phyloP scores from a whole-genome alignment of 371 early-diverging fungal genomes.

The Mucor mucedo region DNA sequence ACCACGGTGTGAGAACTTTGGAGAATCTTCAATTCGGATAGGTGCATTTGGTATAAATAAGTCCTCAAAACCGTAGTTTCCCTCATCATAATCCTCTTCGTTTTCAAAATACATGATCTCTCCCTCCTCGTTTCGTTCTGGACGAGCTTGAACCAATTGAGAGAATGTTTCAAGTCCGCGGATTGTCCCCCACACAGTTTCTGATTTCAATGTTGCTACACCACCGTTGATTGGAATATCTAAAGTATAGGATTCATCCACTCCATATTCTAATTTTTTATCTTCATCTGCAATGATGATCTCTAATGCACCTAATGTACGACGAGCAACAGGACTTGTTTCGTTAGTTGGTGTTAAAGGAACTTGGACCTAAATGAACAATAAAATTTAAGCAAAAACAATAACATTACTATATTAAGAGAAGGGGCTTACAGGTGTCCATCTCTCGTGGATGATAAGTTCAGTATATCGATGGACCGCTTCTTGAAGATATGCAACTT shows the following conservation, averaged over 20 bases:
- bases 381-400: neutral
- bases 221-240: constrained; percentile 49
- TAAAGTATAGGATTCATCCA: constrained; percentile 72
- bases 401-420: neutral
- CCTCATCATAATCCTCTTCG: constrained; percentile 20
- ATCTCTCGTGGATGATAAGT: constrained; percentile 40
- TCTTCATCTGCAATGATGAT: constrained; percentile 42
- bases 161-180: constrained; percentile 79
- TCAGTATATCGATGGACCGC: constrained; percentile 45
- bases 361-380: constrained; percentile 28
- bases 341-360: constrained; percentile 8
- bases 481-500: constrained; percentile 13
- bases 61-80: constrained; percentile 27
- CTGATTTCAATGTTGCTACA: constrained; percentile 57
- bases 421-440: constrained; percentile 38
- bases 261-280: constrained; percentile 47
- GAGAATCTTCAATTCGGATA: constrained; percentile 70
- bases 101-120: neutral
- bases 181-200: constrained; percentile 78
- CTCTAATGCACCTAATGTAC: constrained; percentile 24
- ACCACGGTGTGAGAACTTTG: constrained; percentile 75
- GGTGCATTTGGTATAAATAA: constrained; percentile 61
- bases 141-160: constrained; percentile 62
- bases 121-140: constrained; percentile 12
- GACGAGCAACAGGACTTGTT: neutral